These are phyloP conservation scores for Exobasidium rhododendri DNA, from an alignment of 1,284 basidiomycete species.

Conservation along the genomic window DNA sequence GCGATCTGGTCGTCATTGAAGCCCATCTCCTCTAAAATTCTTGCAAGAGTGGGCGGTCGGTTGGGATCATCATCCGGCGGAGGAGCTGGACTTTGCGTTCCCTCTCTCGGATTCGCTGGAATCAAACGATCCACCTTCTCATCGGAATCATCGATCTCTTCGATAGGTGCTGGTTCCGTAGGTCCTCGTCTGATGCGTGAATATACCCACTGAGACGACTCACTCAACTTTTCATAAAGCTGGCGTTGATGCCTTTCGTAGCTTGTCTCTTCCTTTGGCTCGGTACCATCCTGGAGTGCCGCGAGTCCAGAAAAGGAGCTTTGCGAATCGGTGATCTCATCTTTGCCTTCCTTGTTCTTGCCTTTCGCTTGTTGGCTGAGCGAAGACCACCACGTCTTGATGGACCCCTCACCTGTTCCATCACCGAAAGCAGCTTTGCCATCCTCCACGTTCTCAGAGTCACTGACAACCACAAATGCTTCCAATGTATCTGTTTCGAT, in stretches of 20 bases:
- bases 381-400: neutral
- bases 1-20: neutral
- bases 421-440: neutral
- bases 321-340: neutral
- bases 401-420: neutral
- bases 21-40: conserved; percentile 9
- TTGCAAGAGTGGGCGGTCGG: conserved; percentile 1
- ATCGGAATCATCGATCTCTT: neutral
- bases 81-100: conserved; percentile 2
- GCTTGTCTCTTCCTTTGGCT: neutral
- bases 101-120: neutral
- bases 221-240: conserved; percentile 2
- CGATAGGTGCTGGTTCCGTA: neutral
- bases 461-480: conserved; percentile 5
- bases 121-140: neutral
- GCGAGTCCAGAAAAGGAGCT: neutral
- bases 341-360: conserved; percentile 7
- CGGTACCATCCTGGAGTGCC: neutral
- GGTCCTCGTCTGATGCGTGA: neutral
- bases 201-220: conserved; percentile 3
- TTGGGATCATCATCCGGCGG: conserved; percentile 10
- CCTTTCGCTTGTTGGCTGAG: neutral
- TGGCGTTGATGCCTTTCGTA: conserved; percentile 1
- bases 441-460: neutral
- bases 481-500: conserved; percentile 32